phyloP scores from a whole-genome alignment of 805 yeast genomes.

The Ogataea pignaliae region DNA sequence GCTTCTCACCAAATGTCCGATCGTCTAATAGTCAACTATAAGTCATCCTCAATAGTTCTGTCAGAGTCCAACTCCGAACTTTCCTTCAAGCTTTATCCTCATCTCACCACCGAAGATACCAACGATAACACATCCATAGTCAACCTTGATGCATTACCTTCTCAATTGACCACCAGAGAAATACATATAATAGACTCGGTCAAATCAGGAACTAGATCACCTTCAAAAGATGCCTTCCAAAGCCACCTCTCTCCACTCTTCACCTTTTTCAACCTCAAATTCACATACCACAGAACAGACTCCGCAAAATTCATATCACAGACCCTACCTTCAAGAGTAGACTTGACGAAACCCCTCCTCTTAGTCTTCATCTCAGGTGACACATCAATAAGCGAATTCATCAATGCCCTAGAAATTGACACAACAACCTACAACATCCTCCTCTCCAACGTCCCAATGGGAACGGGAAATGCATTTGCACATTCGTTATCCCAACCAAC shows the following conservation, averaged over 20 bases:
- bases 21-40: background rate
- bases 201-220: constrained; percentile 43
- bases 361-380: constrained; percentile 77
- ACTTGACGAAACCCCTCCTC: constrained; percentile 29
- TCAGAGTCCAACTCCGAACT: background rate
- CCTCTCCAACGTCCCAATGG: constrained; percentile 57
- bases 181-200: constrained; percentile 42
- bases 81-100: background rate
- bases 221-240: constrained; percentile 33
- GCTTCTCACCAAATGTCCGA: background rate
- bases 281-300: constrained; percentile 38
- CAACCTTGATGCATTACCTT: constrained; percentile 2
- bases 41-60: background rate
- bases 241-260: constrained; percentile 47
- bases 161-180: background rate
- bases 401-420: constrained; percentile 41
- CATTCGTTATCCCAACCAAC: constrained; percentile 47
- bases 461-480: constrained; percentile 83
- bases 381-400: constrained; percentile 73
- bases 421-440: constrained; percentile 3
- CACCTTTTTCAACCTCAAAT: constrained; percentile 30
- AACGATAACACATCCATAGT: background rate
- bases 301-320: constrained; percentile 32
- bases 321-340: constrained; percentile 34
- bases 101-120: no score